These are phyloP conservation scores for Monosporascus sp. DNA, from an alignment of 2,329 filamentous ascomycete genomes.

Conservation along the genomic window DNA sequence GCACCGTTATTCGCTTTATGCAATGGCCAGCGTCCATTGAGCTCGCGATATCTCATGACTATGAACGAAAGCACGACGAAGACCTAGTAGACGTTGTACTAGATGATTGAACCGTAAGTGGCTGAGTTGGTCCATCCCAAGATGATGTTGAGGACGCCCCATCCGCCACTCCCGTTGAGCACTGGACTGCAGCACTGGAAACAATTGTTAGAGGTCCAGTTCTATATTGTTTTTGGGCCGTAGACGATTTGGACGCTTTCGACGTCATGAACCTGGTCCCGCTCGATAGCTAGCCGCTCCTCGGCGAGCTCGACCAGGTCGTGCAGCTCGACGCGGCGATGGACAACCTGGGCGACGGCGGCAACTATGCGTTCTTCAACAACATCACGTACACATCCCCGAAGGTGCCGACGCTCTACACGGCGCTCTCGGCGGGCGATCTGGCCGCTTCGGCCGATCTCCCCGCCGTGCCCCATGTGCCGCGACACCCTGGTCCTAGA, in stretches of 20 bases:
- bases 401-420: conserved; percentile 77
- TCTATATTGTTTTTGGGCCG: conserved; percentile 6
- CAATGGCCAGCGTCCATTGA: conserved; percentile 45
- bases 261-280: conserved; percentile 72
- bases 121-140: conserved; percentile 86
- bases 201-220: background rate
- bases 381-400: conserved; percentile 69
- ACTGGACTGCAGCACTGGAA: conserved; percentile 71
- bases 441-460: conserved; percentile 48
- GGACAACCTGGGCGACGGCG: conserved; percentile 63
- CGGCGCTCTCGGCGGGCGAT: conserved; percentile 60
- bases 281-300: conserved; percentile 56
- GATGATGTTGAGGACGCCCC: conserved; percentile 83
- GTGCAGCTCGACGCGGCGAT: conserved; percentile 61
- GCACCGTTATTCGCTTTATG: conserved; percentile 16
- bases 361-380: conserved; percentile 69
- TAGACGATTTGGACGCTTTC: conserved; percentile 60
- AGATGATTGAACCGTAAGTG: conserved; percentile 80
- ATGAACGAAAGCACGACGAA: conserved; percentile 61
- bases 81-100: conserved; percentile 87
- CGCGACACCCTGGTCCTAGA: conserved; percentile 64
- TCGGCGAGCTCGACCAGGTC: conserved; percentile 56
- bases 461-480: conserved; percentile 52
- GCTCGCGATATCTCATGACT: conserved; percentile 62
- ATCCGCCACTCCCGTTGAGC: conserved; percentile 68